Percentiles rank a stretch among this genome's conserved stretches.
phyloP scores from a whole-genome alignment of 495 filamentous ascomycete species.

The Aspergillus affinis region DNA sequence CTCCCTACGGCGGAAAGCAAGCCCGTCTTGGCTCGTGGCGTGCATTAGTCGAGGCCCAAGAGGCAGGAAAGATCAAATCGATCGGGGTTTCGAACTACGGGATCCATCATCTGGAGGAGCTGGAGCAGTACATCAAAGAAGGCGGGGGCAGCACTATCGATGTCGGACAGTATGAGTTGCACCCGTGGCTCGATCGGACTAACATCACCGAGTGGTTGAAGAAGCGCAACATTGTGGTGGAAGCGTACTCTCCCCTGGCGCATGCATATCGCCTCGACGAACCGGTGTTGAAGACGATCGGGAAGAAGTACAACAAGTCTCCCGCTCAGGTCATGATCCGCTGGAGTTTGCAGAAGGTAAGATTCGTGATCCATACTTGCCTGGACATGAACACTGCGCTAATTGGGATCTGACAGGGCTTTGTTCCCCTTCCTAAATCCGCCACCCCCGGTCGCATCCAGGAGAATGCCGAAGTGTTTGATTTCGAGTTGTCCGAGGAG shows the following conservation, averaged over 20 bases:
- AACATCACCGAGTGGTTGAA: slow-evolving; percentile 78
- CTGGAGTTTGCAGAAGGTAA: slow-evolving; percentile 77
- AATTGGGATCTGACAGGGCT: slow-evolving; percentile 39
- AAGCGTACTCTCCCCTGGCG: slow-evolving; percentile 81
- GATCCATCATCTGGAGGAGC: slow-evolving; percentile 55
- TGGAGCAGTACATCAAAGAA: slow-evolving; percentile 71
- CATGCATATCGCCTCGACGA: slow-evolving; percentile 64
- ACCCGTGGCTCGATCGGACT: slow-evolving; percentile 75
- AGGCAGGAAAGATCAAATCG: slow-evolving; percentile 46
- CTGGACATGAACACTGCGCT: neutral
- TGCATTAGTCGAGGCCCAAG: slow-evolving; percentile 53
- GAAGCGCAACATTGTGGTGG: slow-evolving; percentile 63
- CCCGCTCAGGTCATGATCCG: slow-evolving; percentile 76
- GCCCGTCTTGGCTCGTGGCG: slow-evolving; percentile 48
- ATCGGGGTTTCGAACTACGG: slow-evolving; percentile 59
- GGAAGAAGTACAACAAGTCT: slow-evolving; percentile 70
- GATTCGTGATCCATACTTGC: slow-evolving; percentile 4
- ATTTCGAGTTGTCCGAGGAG: slow-evolving; percentile 69
- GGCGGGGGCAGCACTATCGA: slow-evolving; percentile 74
- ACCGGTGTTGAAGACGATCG: slow-evolving; percentile 53
- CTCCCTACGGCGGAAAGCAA: slow-evolving; percentile 54
- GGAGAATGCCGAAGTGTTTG: slow-evolving; percentile 76
- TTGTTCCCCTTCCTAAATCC: slow-evolving; percentile 64
- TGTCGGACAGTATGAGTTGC: slow-evolving; percentile 84
- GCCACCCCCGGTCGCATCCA: slow-evolving; percentile 55